Conservation (phyloP, 176 grass and related monocot genomes). For the maize (Zea mays) region DNA sequence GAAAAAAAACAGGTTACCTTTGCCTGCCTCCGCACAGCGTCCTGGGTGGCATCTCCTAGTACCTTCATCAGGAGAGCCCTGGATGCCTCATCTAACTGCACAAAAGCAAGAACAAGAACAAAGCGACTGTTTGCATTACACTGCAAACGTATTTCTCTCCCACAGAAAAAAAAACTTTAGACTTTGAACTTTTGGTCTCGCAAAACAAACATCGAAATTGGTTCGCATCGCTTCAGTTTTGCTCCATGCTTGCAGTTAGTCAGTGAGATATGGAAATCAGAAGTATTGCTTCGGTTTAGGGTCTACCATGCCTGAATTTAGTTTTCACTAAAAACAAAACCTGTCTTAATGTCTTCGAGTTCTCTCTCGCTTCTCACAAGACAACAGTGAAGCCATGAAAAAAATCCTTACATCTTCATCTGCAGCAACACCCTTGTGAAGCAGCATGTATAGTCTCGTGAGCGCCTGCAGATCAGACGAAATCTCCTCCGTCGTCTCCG, state of each 20-base stretch:
- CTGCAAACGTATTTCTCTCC: no score
- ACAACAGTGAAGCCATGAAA: not conserved
- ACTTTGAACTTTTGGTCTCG: not conserved
- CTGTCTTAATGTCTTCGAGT: not conserved
- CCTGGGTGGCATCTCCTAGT: constrained; percentile 59
- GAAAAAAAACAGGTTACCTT: constrained; percentile 43
- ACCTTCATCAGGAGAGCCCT: constrained; percentile 58
- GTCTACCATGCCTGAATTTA: not conserved
- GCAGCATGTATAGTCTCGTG: constrained; percentile 59
- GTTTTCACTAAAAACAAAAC: no score
- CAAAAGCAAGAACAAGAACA: constrained; percentile 1
- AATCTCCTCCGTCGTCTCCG: constrained; percentile 39
- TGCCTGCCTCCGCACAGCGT: constrained; percentile 43
- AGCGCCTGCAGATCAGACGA: constrained; percentile 54
- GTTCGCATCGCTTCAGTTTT: no score
- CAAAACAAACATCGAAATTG: not conserved
- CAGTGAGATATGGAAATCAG: not conserved
- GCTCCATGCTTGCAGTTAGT: not conserved
- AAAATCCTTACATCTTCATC: not conserved
- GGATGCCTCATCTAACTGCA: constrained; percentile 63
- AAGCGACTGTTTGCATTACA: not conserved
- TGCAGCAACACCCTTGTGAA: constrained; percentile 23
- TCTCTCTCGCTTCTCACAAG: not conserved
- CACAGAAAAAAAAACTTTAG: not conserved
- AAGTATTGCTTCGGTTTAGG: not conserved